phyloP scores from a whole-genome alignment of 2,329 filamentous ascomycete genomes.

The Nothophaeocryptopus gaeumannii region DNA sequence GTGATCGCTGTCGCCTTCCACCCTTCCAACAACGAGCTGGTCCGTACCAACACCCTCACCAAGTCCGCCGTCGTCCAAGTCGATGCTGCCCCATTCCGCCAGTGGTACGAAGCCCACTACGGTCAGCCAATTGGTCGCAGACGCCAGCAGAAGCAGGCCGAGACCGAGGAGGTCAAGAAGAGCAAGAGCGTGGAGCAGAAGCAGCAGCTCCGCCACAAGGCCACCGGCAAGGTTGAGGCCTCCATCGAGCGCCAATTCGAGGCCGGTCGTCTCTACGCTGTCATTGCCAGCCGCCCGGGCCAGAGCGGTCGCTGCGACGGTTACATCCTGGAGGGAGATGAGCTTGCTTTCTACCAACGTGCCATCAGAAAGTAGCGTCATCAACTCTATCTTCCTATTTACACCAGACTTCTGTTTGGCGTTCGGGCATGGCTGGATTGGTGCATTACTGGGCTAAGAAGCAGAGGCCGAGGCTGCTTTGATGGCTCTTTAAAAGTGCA shows the following conservation, averaged over 20 bases:
- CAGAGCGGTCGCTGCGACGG: conserved; percentile 96
- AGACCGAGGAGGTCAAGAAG: conserved; percentile 76
- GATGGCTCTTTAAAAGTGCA: conserved; percentile 13
- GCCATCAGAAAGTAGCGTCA: conserved; percentile 93
- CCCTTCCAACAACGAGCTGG: conserved; percentile 99
- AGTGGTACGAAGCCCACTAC: conserved; percentile 99
- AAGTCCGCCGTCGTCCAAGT: conserved; percentile 98
- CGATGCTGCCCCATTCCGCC: conserved; percentile 97
- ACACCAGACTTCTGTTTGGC: conserved; percentile 20
- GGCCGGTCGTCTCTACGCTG: conserved; percentile 94
- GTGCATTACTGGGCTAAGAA: conserved; percentile 22
- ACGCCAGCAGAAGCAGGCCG: conserved; percentile 64
- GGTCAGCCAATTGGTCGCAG: conserved; percentile 86
- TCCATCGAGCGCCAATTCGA: conserved; percentile 98
- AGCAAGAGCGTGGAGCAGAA: conserved; percentile 94
- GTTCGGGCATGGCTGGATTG: conserved; percentile 26
- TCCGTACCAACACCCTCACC: conserved; percentile 99
- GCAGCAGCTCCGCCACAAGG: conserved; percentile 82
- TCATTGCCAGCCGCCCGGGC: conserved; percentile 87
- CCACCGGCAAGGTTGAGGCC: conserved; percentile 85
- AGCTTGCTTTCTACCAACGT: conserved; percentile 99
- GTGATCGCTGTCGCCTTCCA: conserved; percentile 98
- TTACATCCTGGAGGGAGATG: conserved; percentile 98
- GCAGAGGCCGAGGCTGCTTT: conserved; percentile 18
- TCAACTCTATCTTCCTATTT: background rate